phyloP scores from a whole-genome alignment of 129 eudicot species.

The Helianthus tuberosus region DNA sequence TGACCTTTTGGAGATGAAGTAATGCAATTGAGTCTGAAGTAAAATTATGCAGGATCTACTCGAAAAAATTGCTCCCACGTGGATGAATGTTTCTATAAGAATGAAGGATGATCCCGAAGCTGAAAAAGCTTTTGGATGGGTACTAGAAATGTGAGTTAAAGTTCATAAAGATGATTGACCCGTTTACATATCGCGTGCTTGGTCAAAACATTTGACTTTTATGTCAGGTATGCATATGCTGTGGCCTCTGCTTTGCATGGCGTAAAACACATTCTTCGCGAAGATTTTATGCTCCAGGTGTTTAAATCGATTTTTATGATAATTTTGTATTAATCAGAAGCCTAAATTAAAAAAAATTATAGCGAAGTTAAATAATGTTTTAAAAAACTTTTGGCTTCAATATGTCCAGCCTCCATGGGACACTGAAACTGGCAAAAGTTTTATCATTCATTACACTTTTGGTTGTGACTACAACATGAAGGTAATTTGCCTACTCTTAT shows the following conservation, averaged over 20 bases:
- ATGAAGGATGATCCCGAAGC: conserved; percentile 76
- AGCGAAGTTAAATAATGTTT: background rate
- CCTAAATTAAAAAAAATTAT: background rate
- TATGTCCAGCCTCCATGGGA: conserved; percentile 77
- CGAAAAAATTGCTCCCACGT: conserved; percentile 70
- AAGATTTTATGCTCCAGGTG: conserved; percentile 82
- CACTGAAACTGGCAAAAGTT: conserved; percentile 49
- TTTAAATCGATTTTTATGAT: background rate
- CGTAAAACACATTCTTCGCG: conserved; percentile 67
- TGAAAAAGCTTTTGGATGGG: conserved; percentile 78
- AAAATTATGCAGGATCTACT: conserved; percentile 48
- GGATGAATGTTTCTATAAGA: conserved; percentile 78
- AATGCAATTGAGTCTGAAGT: conserved; percentile 24
- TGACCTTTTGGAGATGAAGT: background rate
- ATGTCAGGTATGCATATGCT: conserved; percentile 74
- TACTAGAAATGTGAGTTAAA: conserved; percentile 66
- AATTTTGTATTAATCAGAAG: background rate
- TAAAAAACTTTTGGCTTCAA: conserved; percentile 13
- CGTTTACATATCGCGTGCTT: background rate
- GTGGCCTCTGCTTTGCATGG: conserved; percentile 85
- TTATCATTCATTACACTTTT: conserved; percentile 66
- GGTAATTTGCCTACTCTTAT: conserved; percentile 33
- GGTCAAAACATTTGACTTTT: conserved; percentile 26
- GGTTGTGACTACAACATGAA: conserved; percentile 77
- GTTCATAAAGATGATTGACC: conserved; percentile 5